Evolutionary conservation across 2,329 filamentous ascomycete genomes (phyloP).

Genomic region (Hymenoscyphus scutula): DNA sequence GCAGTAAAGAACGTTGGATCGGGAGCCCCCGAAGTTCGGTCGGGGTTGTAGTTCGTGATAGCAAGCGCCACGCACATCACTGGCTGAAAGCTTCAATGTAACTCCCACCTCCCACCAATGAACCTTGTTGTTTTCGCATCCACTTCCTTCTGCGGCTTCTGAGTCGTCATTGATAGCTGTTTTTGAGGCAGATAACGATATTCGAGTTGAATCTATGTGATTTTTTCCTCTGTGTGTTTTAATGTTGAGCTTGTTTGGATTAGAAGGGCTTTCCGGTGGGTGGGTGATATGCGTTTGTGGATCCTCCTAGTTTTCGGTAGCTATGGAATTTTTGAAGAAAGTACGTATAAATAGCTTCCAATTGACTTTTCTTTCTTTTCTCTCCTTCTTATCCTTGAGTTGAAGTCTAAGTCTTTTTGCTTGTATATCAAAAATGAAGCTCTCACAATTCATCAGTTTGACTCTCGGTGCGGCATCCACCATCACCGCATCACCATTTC

Average conservation of each 20-base stretch:
- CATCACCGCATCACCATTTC: slow-evolving; percentile 4
- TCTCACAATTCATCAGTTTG: not conserved
- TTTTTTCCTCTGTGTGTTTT: not conserved
- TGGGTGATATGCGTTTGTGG: not conserved
- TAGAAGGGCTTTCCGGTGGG: not conserved
- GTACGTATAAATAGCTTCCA: not conserved
- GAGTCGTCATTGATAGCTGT: not conserved
- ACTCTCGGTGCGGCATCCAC: not conserved
- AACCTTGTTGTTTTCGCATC: not conserved
- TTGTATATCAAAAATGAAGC: slow-evolving; percentile 5
- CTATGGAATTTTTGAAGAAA: not conserved
- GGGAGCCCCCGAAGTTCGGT: not conserved
- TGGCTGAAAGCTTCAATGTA: not conserved
- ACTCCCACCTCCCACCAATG: slow-evolving; percentile 1
- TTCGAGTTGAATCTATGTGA: not conserved
- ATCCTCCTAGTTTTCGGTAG: not conserved
- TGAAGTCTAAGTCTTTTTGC: not conserved
- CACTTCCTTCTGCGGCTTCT: not conserved
- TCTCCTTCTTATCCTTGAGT: not conserved
- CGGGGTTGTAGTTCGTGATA: not conserved
- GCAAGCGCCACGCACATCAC: not conserved
- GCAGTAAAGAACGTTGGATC: not conserved
- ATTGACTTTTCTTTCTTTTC: not conserved
- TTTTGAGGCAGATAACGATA: not conserved
- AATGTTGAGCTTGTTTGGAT: not conserved